Conservation (phyloP, 495 filamentous ascomycete species). For the Peziza echinospora region DNA sequence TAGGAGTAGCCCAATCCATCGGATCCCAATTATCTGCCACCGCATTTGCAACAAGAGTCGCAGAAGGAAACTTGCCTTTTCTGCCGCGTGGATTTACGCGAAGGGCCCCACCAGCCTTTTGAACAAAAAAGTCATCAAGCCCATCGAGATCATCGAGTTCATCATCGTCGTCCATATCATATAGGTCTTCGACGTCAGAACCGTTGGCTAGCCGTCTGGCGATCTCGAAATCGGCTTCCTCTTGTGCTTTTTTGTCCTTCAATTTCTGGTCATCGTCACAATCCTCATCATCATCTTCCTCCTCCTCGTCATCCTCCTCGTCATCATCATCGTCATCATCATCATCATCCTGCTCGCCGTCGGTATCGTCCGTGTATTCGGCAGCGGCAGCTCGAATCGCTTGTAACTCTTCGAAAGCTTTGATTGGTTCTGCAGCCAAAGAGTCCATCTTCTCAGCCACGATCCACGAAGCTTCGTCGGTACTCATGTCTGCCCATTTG, state of each 20-base stretch:
- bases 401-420: slow-evolving; percentile 22
- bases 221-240: slow-evolving; percentile 30
- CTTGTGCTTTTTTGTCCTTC: background rate
- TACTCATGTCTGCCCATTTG: slow-evolving; percentile 23
- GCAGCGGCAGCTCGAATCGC: slow-evolving; percentile 5
- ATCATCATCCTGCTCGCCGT: slow-evolving; percentile 16
- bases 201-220: slow-evolving; percentile 29
- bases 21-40: slow-evolving; percentile 55
- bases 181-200: background rate
- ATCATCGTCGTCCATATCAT: slow-evolving; percentile 3
- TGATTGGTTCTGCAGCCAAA: slow-evolving; percentile 18
- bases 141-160: slow-evolving; percentile 13
- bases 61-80: slow-evolving; percentile 31
- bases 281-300: slow-evolving; percentile 22
- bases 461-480: slow-evolving; percentile 32
- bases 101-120: background rate
- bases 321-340: slow-evolving; percentile 24
- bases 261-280: background rate
- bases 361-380: background rate
- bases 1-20: slow-evolving; percentile 57
- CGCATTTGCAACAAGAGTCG: slow-evolving; percentile 42
- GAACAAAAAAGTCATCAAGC: background rate
- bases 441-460: slow-evolving; percentile 19
- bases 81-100: background rate
- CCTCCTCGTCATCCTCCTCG: slow-evolving; percentile 20